Evolutionary conservation across 1,139 yeast genomes (phyloP).

Genomic region (Yamadazyma diddensiae): DNA sequence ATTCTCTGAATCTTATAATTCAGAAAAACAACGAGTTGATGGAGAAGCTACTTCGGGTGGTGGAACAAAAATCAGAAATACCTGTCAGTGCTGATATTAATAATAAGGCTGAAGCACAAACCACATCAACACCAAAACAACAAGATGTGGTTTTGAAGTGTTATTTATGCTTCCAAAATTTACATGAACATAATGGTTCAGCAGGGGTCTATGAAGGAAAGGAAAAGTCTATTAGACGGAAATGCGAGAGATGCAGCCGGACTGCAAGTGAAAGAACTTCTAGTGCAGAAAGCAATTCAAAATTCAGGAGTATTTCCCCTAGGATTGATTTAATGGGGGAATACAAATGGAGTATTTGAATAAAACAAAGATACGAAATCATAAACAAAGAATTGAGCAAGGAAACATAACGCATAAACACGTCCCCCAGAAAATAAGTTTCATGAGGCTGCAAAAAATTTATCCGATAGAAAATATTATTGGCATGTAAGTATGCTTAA

Average conservation of each 20-base stretch:
- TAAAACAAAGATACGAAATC: not conserved
- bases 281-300: conserved; percentile 1
- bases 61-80: not conserved
- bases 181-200: conserved; percentile 5
- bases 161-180: conserved; percentile 16
- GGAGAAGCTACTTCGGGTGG: too few species aligned
- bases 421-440: not conserved
- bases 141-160: conserved; percentile 18
- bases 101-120: not conserved
- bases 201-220: conserved; percentile 2
- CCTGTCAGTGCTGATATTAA: not conserved
- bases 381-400: not conserved
- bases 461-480: too few species aligned
- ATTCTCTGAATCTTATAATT: too few species aligned
- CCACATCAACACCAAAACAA: conserved; percentile 1
- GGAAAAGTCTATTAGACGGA: conserved; percentile 4
- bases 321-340: conserved; percentile 33
- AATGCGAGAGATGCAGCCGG: conserved; percentile 17
- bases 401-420: not conserved
- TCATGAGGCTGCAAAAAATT: conserved; percentile 1
- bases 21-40: too few species aligned
- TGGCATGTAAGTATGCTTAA: too few species aligned
- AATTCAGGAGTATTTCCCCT: not conserved
- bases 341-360: conserved; percentile 28
- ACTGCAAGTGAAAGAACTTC: conserved; percentile 7